Base-by-base conservation (phyloP, 768 basidiomycete species). In the Neoboletus subvelutipes region DNA sequence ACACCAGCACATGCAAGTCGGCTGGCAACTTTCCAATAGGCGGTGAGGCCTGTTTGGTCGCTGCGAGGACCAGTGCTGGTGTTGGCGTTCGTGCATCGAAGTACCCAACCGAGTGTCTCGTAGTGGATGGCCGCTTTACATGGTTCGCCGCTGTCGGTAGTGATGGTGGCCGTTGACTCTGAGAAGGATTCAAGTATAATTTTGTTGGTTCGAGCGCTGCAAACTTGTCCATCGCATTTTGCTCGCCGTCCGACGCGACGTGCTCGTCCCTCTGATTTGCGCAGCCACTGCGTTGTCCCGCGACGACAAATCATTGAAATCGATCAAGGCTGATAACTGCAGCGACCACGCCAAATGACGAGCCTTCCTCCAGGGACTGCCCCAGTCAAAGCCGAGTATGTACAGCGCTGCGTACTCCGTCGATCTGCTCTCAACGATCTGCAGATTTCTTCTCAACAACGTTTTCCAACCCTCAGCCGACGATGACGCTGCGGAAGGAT, bases 1-100 rank as follows among this genome's bases (percentile, higher is more conserved):
- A 77, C 58, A 98, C 79, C 45, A 87, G 76, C 26, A 90, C 74
- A 67, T 95, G 89, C 5, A 96, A 74, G 58, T 87, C 85, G 20
- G 82, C 78, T 5, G 96, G 94, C 13, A 97, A 83, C 28, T 81
- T 83, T 11, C 96, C 96, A 50, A 96, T 83, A 60, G 80, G 77
- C 24, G 64, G 71, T 26, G 61, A 58, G 33, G 72, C 72, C 57
- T 63, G 72, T 62, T 55, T 64, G 22, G 61, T 53, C 17, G 66
- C 60, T 46, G 59, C 41, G 29, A 68, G 65, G 11, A 66, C 54
- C 20, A 43, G 54, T n/a, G 55, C 7, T 2, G 45, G 52, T 5
- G 50, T 34, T 28, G 50, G 34, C 5, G 55, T 51, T 15, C 57
- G 57, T 7, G 54, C 8, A 5, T 22, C 47, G 8, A 59, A 59